Evolutionary conservation across 2,329 filamentous ascomycete genomes (phyloP).

Genomic region (Drechslerella coelobrocha): DNA sequence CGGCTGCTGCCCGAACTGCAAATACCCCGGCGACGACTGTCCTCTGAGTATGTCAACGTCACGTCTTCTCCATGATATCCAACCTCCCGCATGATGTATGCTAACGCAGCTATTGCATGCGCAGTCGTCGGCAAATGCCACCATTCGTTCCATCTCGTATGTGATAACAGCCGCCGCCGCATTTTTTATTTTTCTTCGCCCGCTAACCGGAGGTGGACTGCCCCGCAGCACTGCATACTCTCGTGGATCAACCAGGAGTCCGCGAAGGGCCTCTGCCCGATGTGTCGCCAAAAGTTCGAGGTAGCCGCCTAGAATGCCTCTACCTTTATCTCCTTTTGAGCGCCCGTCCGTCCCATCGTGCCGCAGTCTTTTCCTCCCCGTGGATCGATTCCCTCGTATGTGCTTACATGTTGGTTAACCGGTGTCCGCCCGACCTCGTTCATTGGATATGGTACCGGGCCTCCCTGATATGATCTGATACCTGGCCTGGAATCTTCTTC

Average conservation of each 20-base stretch:
- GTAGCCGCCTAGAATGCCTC: slow-evolving; percentile 51
- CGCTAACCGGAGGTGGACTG: not conserved
- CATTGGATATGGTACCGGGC: too few species aligned
- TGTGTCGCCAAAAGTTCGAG: slow-evolving; percentile 80
- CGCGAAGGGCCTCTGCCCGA: slow-evolving; percentile 91
- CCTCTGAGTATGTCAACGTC: slow-evolving; percentile 71
- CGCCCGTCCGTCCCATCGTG: slow-evolving; percentile 38
- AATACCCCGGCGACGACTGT: slow-evolving; percentile 96
- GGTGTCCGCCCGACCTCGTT: too few species aligned
- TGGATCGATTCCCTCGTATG: slow-evolving; percentile 11
- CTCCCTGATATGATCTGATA: too few species aligned
- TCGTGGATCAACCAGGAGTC: slow-evolving; percentile 97
- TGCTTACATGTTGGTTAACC: too few species aligned
- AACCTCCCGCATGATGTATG: not conserved
- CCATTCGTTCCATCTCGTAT: slow-evolving; percentile 97
- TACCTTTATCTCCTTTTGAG: slow-evolving; percentile 34
- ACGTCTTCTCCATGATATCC: slow-evolving; percentile 1
- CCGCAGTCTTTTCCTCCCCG: slow-evolving; percentile 22
- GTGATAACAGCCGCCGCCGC: slow-evolving; percentile 7
- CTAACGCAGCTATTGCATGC: slow-evolving; percentile 39
- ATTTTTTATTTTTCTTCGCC: slow-evolving; percentile 9
- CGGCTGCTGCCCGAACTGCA: slow-evolving; percentile 96
- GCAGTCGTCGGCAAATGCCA: slow-evolving; percentile 96
- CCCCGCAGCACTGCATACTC: slow-evolving; percentile 81
- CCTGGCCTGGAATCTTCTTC: too few species aligned